Evolutionary conservation across 2,329 filamentous ascomycete genomes (phyloP).

Genomic region (Trichoderma koningii): DNA sequence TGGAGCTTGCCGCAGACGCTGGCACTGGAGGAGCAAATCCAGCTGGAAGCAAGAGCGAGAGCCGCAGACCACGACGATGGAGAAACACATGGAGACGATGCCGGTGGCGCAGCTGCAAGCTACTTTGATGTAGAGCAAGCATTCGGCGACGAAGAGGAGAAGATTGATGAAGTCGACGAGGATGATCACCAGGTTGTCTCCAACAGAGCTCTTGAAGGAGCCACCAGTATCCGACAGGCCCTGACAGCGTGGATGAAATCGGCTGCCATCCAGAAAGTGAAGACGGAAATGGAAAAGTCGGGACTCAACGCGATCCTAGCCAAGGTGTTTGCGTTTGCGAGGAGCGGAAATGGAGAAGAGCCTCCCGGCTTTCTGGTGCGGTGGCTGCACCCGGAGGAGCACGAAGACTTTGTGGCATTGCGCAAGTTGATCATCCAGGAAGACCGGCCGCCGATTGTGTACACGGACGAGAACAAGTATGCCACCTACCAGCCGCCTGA

Average conservation of each 20-base stretch:
- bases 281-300: slow-evolving; percentile 33
- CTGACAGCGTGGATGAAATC: slow-evolving; percentile 40
- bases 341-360: slow-evolving; percentile 34
- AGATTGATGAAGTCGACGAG: slow-evolving; percentile 34
- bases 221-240: slow-evolving; percentile 39
- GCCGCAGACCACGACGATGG: slow-evolving; percentile 35
- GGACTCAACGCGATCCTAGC: slow-evolving; percentile 36
- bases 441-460: slow-evolving; percentile 46
- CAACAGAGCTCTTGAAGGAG: slow-evolving; percentile 44
- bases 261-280: slow-evolving; percentile 43
- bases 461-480: slow-evolving; percentile 58
- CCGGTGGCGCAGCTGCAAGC: slow-evolving; percentile 37
- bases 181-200: slow-evolving; percentile 35
- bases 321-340: slow-evolving; percentile 36
- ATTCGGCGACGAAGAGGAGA: slow-evolving; percentile 41
- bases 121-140: slow-evolving; percentile 42
- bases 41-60: slow-evolving; percentile 51
- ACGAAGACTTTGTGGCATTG: slow-evolving; percentile 70
- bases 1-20: slow-evolving; percentile 78
- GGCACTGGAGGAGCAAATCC: slow-evolving; percentile 55
- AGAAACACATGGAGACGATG: slow-evolving; percentile 32
- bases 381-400: slow-evolving; percentile 77
- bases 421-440: slow-evolving; percentile 68
- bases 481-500: slow-evolving; percentile 68
- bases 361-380: slow-evolving; percentile 58